phyloP scores from a whole-genome alignment of 2,329 filamentous ascomycete genomes.

The Diatrype stigma region DNA sequence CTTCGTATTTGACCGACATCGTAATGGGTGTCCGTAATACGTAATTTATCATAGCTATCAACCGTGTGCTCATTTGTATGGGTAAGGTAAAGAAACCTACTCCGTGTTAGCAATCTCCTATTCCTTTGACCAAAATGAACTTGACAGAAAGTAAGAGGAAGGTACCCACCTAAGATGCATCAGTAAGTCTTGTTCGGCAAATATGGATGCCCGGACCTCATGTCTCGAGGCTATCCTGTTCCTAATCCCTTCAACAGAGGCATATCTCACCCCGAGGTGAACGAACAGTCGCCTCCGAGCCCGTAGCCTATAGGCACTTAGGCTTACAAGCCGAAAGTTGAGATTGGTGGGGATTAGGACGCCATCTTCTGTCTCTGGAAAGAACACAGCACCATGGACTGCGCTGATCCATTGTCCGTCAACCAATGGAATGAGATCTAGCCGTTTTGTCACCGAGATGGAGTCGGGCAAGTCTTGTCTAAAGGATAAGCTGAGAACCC shows the following conservation, averaged over 20 bases:
- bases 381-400: neutral
- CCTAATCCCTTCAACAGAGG: neutral
- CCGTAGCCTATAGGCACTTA: neutral
- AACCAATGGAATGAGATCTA: conserved; percentile 15
- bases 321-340: neutral
- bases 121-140: too few relatives aligned
- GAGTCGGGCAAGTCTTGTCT: neutral
- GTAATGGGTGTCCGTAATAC: neutral
- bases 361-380: neutral
- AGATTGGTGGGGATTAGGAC: neutral
- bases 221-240: neutral
- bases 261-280: neutral
- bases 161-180: neutral
- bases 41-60: neutral
- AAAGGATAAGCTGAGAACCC: conserved; percentile 9
- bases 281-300: neutral
- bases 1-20: neutral
- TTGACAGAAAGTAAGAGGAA: too few relatives aligned
- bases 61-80: neutral
- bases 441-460: neutral
- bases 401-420: conserved; percentile 11
- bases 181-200: neutral
- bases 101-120: neutral
- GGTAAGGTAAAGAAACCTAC: neutral
- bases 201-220: too few relatives aligned